Percentiles rank a stretch among this genome's conserved stretches.
Evolutionary conservation across 2,329 filamentous ascomycete genomes (phyloP).

Genomic region (Pestalotiopsis sp.): DNA sequence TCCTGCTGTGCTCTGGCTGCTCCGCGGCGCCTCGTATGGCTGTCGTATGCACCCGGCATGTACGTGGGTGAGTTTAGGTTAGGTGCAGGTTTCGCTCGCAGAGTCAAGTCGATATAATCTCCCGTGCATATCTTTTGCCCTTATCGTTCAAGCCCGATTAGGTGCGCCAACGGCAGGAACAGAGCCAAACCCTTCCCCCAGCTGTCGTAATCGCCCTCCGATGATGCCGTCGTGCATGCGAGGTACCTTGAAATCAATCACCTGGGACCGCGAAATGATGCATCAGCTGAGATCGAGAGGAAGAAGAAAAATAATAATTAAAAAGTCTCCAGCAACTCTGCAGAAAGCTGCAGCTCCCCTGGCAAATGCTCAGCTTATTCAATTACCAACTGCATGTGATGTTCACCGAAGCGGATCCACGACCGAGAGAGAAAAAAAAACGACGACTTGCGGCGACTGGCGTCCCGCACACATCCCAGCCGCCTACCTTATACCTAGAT

Average conservation of each 20-base stretch:
- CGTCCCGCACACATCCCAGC: not conserved
- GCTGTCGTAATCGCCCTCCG: not conserved
- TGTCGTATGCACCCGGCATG: not conserved
- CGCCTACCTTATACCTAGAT: not conserved
- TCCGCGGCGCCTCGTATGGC: not conserved
- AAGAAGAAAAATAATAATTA: not conserved
- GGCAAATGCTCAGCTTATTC: not conserved
- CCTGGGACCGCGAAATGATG: not conserved
- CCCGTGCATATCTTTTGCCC: not conserved
- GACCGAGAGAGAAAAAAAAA: not conserved
- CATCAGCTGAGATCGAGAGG: not conserved
- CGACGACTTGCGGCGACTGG: not conserved
- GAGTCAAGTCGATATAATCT: not conserved
- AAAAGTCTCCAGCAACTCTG: not conserved
- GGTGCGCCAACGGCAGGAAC: not conserved
- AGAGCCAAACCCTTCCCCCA: not conserved
- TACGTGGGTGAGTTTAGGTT: not conserved
- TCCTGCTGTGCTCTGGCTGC: not conserved
- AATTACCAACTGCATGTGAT: not conserved
- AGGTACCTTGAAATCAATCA: not conserved
- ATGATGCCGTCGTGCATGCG: not conserved
- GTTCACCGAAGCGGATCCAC: not conserved
- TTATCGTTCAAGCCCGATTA: not conserved
- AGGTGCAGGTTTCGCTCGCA: not conserved
- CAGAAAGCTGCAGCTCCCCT: not conserved